These are phyloP conservation scores for Coemansia aciculifera DNA, from an alignment of 192 early-diverging fungal species.

Conservation along the genomic window DNA sequence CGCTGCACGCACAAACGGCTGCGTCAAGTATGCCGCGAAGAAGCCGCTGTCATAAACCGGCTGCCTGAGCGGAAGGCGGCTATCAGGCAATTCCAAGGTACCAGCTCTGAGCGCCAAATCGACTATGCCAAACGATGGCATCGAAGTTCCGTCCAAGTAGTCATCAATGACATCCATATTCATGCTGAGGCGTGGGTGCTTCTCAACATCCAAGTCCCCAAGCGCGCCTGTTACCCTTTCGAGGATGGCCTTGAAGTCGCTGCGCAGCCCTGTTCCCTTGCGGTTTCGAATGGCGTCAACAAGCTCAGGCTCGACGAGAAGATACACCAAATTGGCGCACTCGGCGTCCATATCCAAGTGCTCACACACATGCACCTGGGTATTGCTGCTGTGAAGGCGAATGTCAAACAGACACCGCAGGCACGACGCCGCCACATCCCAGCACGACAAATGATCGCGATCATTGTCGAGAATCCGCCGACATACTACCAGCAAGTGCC, in stretches of 20 bases:
- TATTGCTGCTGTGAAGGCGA: constrained; percentile 29
- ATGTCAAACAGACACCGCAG: constrained; percentile 50
- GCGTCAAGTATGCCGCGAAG: constrained; percentile 14
- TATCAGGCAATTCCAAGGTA: constrained; percentile 1
- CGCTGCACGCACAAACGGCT: constrained; percentile 46
- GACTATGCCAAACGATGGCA: constrained; percentile 42
- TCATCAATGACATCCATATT: constrained; percentile 46
- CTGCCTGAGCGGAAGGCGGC: not conserved
- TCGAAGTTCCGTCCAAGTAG: constrained; percentile 44
- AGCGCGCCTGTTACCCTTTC: constrained; percentile 26
- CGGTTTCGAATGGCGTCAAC: constrained; percentile 28
- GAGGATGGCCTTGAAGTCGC: constrained; percentile 45
- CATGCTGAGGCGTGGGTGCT: constrained; percentile 35
- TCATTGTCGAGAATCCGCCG: not conserved
- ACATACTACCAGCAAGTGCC: constrained; percentile 21
- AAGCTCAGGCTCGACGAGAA: constrained; percentile 37
- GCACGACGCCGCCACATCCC: constrained; percentile 25
- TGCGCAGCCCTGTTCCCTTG: constrained; percentile 37
- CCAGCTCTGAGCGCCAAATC: constrained; percentile 16
- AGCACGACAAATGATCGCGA: not conserved
- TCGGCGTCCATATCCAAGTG: constrained; percentile 34
- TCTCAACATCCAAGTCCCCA: constrained; percentile 27
- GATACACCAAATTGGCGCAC: constrained; percentile 31
- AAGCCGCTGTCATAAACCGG: not conserved
- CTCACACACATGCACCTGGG: constrained; percentile 19